Evolutionary conservation across 768 basidiomycete species (phyloP).

Genomic region (Hortiboletus campestris): DNA sequence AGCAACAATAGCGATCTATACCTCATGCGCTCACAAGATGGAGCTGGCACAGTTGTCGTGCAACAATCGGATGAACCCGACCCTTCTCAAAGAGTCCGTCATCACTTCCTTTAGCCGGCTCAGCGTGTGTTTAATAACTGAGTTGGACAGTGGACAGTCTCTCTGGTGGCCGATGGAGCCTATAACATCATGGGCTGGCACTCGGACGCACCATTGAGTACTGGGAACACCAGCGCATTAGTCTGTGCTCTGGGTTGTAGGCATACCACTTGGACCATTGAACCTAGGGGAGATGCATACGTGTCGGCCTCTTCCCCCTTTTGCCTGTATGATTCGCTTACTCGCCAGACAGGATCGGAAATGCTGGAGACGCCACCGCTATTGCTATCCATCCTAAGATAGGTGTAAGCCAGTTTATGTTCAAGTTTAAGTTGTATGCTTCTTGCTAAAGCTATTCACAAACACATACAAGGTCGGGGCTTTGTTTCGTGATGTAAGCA

Average conservation of each 20-base stretch:
- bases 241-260: neutral
- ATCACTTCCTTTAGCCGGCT: neutral
- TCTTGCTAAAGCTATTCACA: neutral
- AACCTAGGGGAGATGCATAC: neutral
- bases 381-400: neutral
- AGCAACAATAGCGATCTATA: neutral
- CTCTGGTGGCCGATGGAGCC: neutral
- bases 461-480: neutral
- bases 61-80: neutral
- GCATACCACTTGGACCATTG: conserved; percentile 2
- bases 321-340: neutral
- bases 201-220: neutral
- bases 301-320: neutral
- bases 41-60: neutral
- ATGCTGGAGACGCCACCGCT: conserved; percentile 2
- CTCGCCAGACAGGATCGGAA: neutral
- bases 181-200: neutral
- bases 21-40: neutral
- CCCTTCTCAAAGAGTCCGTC: neutral
- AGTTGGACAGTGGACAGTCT: neutral
- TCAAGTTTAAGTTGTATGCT: no score
- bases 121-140: neutral
- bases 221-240: neutral
- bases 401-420: neutral
- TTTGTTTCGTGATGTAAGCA: neutral